Conservation (phyloP, 2,329 filamentous ascomycete species). For the Clonostachys chloroleuca region DNA sequence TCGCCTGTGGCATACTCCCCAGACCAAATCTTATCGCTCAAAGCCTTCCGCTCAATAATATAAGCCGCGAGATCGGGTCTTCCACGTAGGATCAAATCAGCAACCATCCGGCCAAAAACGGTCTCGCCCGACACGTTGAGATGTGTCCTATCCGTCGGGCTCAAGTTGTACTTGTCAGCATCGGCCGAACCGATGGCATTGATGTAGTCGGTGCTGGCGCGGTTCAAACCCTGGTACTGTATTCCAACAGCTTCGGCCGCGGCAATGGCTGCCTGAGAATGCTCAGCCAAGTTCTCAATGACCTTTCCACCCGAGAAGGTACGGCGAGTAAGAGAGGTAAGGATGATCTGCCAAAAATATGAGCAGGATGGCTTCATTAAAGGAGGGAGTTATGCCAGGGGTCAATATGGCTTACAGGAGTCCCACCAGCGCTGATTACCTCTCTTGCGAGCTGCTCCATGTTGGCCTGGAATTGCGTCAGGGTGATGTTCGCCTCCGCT, state of each 20-base stretch:
- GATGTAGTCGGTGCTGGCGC: constrained; percentile 42
- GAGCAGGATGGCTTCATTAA: too few relatives aligned
- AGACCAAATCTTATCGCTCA: constrained; percentile 20
- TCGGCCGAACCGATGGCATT: constrained; percentile 43
- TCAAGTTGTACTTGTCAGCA: constrained; percentile 40
- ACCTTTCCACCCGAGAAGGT: constrained; percentile 26
- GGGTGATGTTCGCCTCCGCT: constrained; percentile 32
- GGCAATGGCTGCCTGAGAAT: constrained; percentile 36
- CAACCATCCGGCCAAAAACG: constrained; percentile 55
- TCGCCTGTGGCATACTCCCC: too few relatives aligned
- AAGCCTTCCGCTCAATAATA: constrained; percentile 18
- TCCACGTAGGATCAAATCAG: constrained; percentile 37
- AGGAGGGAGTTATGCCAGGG: too few relatives aligned
- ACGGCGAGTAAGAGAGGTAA: constrained; percentile 51
- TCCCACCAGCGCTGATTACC: constrained; percentile 33
- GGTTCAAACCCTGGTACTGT: constrained; percentile 44
- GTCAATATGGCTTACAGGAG: constrained; percentile 22
- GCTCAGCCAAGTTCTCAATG: constrained; percentile 37
- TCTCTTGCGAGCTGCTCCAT: constrained; percentile 40
- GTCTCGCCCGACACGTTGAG: constrained; percentile 46
- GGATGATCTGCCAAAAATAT: constrained; percentile 28
- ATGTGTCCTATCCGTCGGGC: constrained; percentile 47
- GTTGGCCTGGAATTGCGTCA: constrained; percentile 44
- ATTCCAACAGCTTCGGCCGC: constrained; percentile 34
- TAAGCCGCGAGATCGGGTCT: constrained; percentile 12